Base-by-base conservation (phyloP, 2,329 filamentous ascomycete species). In the Passalora sequoiae region DNA sequence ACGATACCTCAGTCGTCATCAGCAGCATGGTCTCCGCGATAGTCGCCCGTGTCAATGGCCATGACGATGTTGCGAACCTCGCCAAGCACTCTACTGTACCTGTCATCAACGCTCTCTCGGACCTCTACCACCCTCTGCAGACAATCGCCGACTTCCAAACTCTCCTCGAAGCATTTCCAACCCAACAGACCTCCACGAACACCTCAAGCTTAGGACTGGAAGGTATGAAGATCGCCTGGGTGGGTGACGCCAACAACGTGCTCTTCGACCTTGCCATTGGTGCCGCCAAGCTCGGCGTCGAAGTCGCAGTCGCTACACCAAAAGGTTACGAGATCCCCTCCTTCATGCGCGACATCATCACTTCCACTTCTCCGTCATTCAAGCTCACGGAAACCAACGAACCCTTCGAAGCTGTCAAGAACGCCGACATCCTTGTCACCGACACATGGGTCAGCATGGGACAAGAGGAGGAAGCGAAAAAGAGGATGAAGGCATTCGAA, bases 361-460 rank as follows among this genome's bases (percentile, higher is more conserved):
- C 73, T 25, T 69, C 78, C 17, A 77, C 86, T 12, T 36, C 50
- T 10, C 38, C 54, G 9, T 43, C 30, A 20, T 56, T 49, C 32
- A 53, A 47, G 16, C 73, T 96, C 24, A 70, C 69, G 4, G 84
- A 94, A 67, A 94, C 87, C 0, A 84, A 75, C 16, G 71, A 84
- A 1, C 92, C 91, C 0, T 86, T 92, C 63, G 86, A 94, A 60
- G 92, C 75, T 1, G 81, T 96, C 61, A 86, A 86, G 70, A 72
- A 83, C 52, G 91, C 92, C 3, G 84, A 98, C 63, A 77, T 97
- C 40, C 73, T 98, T 45, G 89, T 97, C 16, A 98, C 92, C 1
- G 92, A 98, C 61, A 98, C 92, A 1, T 98, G 92, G 92, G 79
- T 98, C 22, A 94, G 88, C 1, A 98, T 98, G 92, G 92, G 92